These are phyloP conservation scores for Lathyrus aphaca DNA, from an alignment of 306 rosid species.

Conservation along the genomic window DNA sequence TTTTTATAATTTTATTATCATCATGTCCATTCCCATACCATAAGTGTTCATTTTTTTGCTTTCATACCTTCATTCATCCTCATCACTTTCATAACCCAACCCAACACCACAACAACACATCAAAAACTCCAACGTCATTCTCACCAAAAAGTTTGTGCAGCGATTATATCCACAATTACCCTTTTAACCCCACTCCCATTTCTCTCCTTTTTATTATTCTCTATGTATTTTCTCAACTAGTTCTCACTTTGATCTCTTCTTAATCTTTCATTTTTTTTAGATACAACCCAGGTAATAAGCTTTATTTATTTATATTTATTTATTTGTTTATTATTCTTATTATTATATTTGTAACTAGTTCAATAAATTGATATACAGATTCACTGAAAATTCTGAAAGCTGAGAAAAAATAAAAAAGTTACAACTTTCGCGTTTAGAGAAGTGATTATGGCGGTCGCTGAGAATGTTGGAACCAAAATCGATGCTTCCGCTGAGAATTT, in stretches of 20 bases:
- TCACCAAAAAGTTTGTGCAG: conserved; percentile 63
- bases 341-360: not conserved
- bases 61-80: conserved; percentile 29
- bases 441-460: conserved; percentile 87
- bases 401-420: conserved; percentile 5
- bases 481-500: conserved; percentile 55
- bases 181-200: conserved; percentile 33
- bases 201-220: conserved; percentile 25
- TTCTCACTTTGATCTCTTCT: conserved; percentile 49
- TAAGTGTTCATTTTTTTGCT: conserved; percentile 6
- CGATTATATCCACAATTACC: conserved; percentile 58
- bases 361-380: conserved; percentile 18
- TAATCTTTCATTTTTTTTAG: conserved; percentile 52
- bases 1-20: not conserved
- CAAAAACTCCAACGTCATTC: conserved; percentile 35
- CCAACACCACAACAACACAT: not conserved
- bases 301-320: conserved; percentile 11
- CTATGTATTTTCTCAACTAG: conserved; percentile 39
- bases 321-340: not conserved
- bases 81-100: conserved; percentile 18
- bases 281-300: conserved; percentile 49
- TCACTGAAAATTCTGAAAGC: conserved; percentile 39
- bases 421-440: conserved; percentile 26
- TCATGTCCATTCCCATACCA: conserved; percentile 1
- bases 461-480: conserved; percentile 67